Evolutionary conservation across 2,329 filamentous ascomycete species (phyloP).

Genomic region (Hymenoscyphus salicellus): DNA sequence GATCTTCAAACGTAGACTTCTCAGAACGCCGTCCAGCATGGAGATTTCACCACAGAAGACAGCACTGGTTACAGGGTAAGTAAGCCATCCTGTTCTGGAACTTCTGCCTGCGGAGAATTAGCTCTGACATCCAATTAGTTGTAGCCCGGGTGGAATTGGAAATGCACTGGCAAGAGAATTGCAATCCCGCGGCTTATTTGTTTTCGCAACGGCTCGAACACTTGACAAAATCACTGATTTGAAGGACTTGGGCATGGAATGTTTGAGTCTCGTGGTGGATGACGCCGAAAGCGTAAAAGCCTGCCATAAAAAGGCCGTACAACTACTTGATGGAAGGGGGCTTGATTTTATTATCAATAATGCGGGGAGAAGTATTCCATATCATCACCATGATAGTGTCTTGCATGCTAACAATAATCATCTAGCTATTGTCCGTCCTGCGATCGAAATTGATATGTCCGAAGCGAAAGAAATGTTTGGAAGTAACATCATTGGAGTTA

Average conservation of each 20-base stretch:
- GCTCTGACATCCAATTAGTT: background rate
- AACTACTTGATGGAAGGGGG: slow-evolving; percentile 35
- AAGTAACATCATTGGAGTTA: slow-evolving; percentile 32
- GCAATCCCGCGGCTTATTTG: slow-evolving; percentile 36
- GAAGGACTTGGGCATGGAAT: slow-evolving; percentile 26
- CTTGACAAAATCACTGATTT: slow-evolving; percentile 35
- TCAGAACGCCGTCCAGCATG: background rate
- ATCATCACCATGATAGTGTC: too few species aligned
- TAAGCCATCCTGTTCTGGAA: too few species aligned
- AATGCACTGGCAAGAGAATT: slow-evolving; percentile 40
- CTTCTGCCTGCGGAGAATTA: background rate
- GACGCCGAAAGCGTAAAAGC: slow-evolving; percentile 36
- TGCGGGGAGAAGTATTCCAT: slow-evolving; percentile 32
- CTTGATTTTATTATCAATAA: slow-evolving; percentile 46
- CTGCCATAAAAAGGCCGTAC: slow-evolving; percentile 27
- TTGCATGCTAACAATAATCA: background rate
- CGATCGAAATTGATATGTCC: slow-evolving; percentile 30
- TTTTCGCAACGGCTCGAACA: slow-evolving; percentile 41
- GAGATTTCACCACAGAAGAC: background rate
- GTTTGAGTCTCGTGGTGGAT: slow-evolving; percentile 40
- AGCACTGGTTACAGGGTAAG: background rate
- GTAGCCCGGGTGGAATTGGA: slow-evolving; percentile 38
- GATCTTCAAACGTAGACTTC: background rate
- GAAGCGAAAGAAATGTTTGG: slow-evolving; percentile 32
- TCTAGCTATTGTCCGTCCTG: slow-evolving; percentile 5